These are phyloP conservation scores for Ophiocordyceps sinensis DNA, from an alignment of 2,329 filamentous ascomycete species.

Conservation along the genomic window DNA sequence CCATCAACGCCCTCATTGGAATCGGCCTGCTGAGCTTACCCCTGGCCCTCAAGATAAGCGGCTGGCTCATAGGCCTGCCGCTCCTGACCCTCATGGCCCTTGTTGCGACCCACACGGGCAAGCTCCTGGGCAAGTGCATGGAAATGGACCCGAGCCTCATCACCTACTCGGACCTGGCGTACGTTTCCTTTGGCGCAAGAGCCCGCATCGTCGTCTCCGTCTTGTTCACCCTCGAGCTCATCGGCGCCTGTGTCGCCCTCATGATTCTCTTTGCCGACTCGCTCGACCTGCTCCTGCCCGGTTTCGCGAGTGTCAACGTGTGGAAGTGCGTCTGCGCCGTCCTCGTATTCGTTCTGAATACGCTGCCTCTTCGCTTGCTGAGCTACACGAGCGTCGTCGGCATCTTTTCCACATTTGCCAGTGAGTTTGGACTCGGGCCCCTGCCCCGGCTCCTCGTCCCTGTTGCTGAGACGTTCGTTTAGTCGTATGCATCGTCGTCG, in stretches of 20 bases:
- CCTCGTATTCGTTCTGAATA: slow-evolving; percentile 68
- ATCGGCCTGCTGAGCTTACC: slow-evolving; percentile 82
- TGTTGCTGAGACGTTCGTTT: slow-evolving; percentile 3
- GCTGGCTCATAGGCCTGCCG: slow-evolving; percentile 70
- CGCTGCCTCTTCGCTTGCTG: slow-evolving; percentile 67
- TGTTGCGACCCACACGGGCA: slow-evolving; percentile 75
- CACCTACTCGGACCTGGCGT: slow-evolving; percentile 89
- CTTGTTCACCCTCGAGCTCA: slow-evolving; percentile 74
- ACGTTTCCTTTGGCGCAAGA: slow-evolving; percentile 71
- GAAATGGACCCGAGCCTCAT: slow-evolving; percentile 74
- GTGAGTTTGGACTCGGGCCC: slow-evolving; percentile 35
- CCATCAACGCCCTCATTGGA: slow-evolving; percentile 82
- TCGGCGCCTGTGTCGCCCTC: slow-evolving; percentile 79
- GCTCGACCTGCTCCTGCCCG: slow-evolving; percentile 62
- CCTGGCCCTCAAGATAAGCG: slow-evolving; percentile 73
- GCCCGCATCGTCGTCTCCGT: slow-evolving; percentile 73
- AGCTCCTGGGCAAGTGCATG: slow-evolving; percentile 74
- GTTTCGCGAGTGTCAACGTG: slow-evolving; percentile 43
- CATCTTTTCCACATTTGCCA: slow-evolving; percentile 80
- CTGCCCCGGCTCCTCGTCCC: not conserved
- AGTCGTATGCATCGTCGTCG: slow-evolving; percentile 74
- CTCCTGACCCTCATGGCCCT: slow-evolving; percentile 61
- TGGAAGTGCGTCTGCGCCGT: slow-evolving; percentile 82
- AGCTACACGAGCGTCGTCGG: slow-evolving; percentile 87
- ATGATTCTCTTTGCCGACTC: slow-evolving; percentile 91